A percentile compares a stretch with the other conserved stretches of the same genome.
Evolutionary conservation across 768 basidiomycete species (phyloP).

Genomic region (Panellus pusillus): DNA sequence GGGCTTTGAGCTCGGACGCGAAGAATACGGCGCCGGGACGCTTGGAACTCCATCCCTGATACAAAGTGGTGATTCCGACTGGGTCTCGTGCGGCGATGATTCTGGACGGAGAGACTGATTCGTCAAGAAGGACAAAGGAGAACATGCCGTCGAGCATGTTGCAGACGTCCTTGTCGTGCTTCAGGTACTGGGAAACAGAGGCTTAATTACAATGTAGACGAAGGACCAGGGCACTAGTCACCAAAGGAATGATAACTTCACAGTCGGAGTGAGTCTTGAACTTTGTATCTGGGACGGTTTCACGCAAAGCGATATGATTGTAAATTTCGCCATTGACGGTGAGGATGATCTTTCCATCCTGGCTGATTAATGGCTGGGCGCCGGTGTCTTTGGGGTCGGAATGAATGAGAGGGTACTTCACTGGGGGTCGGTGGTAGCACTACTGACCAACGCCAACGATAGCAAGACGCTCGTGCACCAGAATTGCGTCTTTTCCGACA

Average conservation of each 20-base stretch:
- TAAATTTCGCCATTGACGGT: constrained; percentile 99
- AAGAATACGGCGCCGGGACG: constrained; percentile 86
- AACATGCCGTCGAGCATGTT: constrained; percentile 95
- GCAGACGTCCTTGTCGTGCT: constrained; percentile 77
- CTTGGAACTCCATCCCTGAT: constrained; percentile 91
- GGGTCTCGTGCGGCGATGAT: constrained; percentile 97
- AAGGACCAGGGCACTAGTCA: constrained; percentile 34
- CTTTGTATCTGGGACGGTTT: constrained; percentile 58
- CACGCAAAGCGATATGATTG: constrained; percentile 86
- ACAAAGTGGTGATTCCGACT: constrained; percentile 97
- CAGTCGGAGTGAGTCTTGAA: constrained; percentile 99
- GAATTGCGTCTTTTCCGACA: constrained; percentile 76
- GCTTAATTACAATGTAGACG: constrained; percentile 7
- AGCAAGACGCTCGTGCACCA: constrained; percentile 95
- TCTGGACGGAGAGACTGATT: constrained; percentile 84
- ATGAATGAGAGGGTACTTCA: not conserved
- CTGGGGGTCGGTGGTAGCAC: not conserved
- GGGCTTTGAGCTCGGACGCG: constrained; percentile 92
- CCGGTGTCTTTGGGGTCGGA: constrained; percentile 70
- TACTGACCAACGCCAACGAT: constrained; percentile 94
- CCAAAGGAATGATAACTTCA: constrained; percentile 93
- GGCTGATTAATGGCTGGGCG: constrained; percentile 89
- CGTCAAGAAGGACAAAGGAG: constrained; percentile 95
- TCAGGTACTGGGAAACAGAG: constrained; percentile 63
- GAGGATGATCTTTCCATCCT: constrained; percentile 80